phyloP scores from a whole-genome alignment of 257 asterid species.

The Cynanchum wilfordii region DNA sequence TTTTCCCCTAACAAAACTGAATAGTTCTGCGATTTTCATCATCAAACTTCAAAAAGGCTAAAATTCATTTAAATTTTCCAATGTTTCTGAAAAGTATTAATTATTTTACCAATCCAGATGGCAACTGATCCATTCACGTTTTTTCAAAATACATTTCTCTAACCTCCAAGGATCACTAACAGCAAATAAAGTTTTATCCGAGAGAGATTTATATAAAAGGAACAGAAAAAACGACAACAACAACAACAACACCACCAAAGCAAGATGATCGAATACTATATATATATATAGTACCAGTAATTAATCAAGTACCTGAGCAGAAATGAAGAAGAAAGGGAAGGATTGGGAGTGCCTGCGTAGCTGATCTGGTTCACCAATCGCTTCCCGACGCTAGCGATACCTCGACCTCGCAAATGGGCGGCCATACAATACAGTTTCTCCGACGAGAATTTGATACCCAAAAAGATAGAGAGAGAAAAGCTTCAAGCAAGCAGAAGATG shows the following conservation, averaged over 20 bases:
- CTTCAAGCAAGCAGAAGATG: neutral
- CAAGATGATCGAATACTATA: neutral
- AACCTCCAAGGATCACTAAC: neutral
- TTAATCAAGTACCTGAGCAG: slow-evolving; percentile 7
- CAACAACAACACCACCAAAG: neutral
- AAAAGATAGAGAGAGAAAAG: neutral
- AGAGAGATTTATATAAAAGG: neutral
- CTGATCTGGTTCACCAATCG: slow-evolving; percentile 16
- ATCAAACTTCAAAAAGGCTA: neutral
- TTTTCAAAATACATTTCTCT: neutral
- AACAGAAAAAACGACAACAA: neutral
- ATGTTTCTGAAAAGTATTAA: neutral
- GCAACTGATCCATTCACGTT: no score
- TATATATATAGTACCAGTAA: neutral
- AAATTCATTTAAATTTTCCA: neutral
- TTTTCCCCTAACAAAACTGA: neutral
- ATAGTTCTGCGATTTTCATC: neutral
- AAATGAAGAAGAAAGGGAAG: slow-evolving; percentile 4
- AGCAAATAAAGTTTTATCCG: neutral
- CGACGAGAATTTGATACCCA: neutral
- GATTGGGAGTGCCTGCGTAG: slow-evolving; percentile 4
- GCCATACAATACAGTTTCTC: slow-evolving; percentile 17
- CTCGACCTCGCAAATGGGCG: slow-evolving; percentile 10
- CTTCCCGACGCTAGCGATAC: slow-evolving; percentile 12
- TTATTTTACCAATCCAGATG: neutral